A percentile compares a stretch with the other conserved stretches of the same genome.
Conservation (phyloP, 768 basidiomycete species). For the Guyanaporus albipodus region DNA sequence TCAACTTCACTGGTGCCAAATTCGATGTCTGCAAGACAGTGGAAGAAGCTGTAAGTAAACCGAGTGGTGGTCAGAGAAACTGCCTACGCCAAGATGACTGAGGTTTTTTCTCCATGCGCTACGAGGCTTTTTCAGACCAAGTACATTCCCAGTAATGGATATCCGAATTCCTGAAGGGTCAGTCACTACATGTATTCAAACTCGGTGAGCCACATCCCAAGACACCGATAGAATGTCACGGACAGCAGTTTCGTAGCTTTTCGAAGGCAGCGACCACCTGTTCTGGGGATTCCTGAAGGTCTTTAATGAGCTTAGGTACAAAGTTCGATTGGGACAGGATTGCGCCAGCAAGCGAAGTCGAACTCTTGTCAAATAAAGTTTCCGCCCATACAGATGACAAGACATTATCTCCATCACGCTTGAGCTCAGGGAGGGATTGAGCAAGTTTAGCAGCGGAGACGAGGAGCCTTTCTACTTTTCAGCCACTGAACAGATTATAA, state of each 20-base stretch:
- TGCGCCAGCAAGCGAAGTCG: slow-evolving; percentile 62
- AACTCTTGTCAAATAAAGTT: slow-evolving; percentile 62
- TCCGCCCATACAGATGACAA: slow-evolving; percentile 66
- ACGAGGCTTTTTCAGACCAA: slow-evolving; percentile 65
- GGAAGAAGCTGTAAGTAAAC: background rate
- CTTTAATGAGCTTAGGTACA: slow-evolving; percentile 66
- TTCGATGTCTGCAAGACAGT: slow-evolving; percentile 38
- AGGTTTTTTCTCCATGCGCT: slow-evolving; percentile 76
- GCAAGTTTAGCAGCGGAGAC: slow-evolving; percentile 84
- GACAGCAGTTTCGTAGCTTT: slow-evolving; percentile 64
- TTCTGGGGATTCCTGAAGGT: slow-evolving; percentile 69
- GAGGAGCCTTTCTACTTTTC: slow-evolving; percentile 52
- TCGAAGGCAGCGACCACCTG: slow-evolving; percentile 72
- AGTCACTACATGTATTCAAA: slow-evolving; percentile 51
- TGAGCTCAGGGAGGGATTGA: slow-evolving; percentile 86
- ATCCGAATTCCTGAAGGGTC: slow-evolving; percentile 82
- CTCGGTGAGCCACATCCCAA: background rate
- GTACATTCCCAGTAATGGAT: slow-evolving; percentile 84
- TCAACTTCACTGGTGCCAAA: slow-evolving; percentile 63
- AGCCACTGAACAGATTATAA: background rate
- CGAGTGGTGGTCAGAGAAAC: background rate
- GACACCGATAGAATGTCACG: slow-evolving; percentile 27
- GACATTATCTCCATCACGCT: slow-evolving; percentile 83
- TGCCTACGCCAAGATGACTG: slow-evolving; percentile 51
- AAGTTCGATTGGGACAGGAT: slow-evolving; percentile 77